Base-by-base conservation (phyloP, 2,329 filamentous ascomycete genomes). In the Fusarium keratoplasticum region DNA sequence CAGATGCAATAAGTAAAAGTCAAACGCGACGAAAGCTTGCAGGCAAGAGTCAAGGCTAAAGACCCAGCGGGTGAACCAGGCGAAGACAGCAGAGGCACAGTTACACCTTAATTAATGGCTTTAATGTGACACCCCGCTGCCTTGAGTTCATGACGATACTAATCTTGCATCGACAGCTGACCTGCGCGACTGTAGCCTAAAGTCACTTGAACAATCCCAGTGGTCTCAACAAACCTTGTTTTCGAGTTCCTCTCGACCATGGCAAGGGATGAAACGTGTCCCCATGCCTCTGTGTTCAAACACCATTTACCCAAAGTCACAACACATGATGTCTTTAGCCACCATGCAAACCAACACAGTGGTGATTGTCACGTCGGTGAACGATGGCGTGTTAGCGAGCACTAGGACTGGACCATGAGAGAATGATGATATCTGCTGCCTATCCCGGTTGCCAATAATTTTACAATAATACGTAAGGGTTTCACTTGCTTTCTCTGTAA, bases 401-500 rank as follows among this genome's bases (percentile, higher is more conserved):
- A 6, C 20, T 13, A 20, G 13, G n/a, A 42, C 40, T 22, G 20
- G n/a, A 6, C n/a, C 11, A 14, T 11, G 52, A 61, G 5, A 25
- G 35, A 38, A 75, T 74, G 29, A 75, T 74, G 1, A 74, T 27
- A 11, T 74, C 69, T n/a, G 72, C 66, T 38, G 72, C 72, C 72
- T 74, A 7, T 11, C 31, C 6, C 2, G 5, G 16, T 11, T 8
- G 5, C 13, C 31, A 66, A 50, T 55, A 18, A 66, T 13, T 0
- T 2, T 1, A 5, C 3, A 13, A 35, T 0, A 5, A 2, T 5
- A 5, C 8, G 5, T 0, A 1, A 2, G 8, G 5, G 2, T 2
- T 29, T 1, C 5, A 6, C 55, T 50, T 68, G 71, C 80, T 70
- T 76, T 81, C 52, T 81, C 80, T 11, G 74, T 79, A 52, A 81